phyloP scores from a whole-genome alignment of 148 eudicot genomes.

The Hydrangea macrophylla region DNA sequence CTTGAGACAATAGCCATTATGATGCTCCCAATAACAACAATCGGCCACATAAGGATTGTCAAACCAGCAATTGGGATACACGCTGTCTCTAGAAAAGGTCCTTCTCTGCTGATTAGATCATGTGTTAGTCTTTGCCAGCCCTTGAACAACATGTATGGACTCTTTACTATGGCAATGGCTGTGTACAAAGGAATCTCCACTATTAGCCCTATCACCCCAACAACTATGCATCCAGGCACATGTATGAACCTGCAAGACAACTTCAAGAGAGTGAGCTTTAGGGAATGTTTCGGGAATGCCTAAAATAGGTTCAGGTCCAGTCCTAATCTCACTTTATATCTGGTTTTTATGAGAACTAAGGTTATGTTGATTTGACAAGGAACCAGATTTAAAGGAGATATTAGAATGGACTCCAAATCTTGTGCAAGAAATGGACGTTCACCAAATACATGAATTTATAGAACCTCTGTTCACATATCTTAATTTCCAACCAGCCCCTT shows the following conservation, averaged over 20 bases:
- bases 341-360: too few relatives aligned
- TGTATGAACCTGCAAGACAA: conserved; percentile 66
- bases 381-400: too few relatives aligned
- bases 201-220: conserved; percentile 68
- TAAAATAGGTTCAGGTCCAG: too few relatives aligned
- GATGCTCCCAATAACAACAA: conserved; percentile 68
- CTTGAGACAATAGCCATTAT: conserved; percentile 66
- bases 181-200: conserved; percentile 83
- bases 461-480: too few relatives aligned
- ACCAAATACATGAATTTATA: too few relatives aligned
- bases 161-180: conserved; percentile 67
- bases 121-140: conserved; percentile 86
- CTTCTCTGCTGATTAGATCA: conserved; percentile 84
- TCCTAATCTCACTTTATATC: too few relatives aligned
- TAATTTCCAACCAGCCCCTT: too few relatives aligned
- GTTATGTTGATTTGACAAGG: too few relatives aligned
- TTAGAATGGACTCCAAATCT: too few relatives aligned
- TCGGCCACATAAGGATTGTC: conserved; percentile 84
- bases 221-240: conserved; percentile 77
- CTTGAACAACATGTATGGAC: conserved; percentile 79
- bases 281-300: too few relatives aligned
- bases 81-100: conserved; percentile 90
- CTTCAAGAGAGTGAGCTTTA: conserved; percentile 14
- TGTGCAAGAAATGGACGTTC: too few relatives aligned
- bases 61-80: conserved; percentile 94